phyloP scores from a whole-genome alignment of 441 rosid genomes.

The Eutrema salsugineum region DNA sequence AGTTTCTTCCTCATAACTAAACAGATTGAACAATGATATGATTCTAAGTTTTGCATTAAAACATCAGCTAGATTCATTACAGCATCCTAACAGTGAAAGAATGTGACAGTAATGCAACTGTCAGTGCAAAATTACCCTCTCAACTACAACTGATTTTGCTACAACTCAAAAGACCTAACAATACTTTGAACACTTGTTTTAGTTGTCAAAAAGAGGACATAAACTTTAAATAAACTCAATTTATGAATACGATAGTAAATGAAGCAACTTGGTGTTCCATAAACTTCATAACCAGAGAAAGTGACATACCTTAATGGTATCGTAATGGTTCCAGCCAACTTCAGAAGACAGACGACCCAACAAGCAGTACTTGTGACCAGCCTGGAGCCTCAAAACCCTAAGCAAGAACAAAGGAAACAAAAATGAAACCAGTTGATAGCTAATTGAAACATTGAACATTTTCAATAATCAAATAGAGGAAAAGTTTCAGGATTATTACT shows the following conservation, averaged over 20 bases:
- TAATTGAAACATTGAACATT: background rate
- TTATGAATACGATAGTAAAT: background rate
- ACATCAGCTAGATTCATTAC: background rate
- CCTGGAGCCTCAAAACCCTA: conserved; percentile 97
- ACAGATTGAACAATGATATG: background rate
- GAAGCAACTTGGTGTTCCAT: background rate
- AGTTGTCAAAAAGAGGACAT: background rate
- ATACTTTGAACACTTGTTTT: background rate
- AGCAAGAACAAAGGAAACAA: background rate
- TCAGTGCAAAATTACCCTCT: background rate
- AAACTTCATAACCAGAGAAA: too few species aligned
- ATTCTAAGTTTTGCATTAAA: background rate
- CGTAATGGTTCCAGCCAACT: conserved; percentile 93
- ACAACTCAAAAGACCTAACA: background rate
- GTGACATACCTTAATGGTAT: conserved; percentile 67
- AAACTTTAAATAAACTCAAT: background rate
- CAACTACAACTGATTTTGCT: background rate
- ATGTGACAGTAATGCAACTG: background rate
- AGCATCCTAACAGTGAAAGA: background rate
- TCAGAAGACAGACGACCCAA: conserved; percentile 73
- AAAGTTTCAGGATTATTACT: conserved; percentile 20
- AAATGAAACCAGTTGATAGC: background rate
- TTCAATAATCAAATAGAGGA: background rate
- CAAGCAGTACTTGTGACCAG: conserved; percentile 81
- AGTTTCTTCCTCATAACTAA: background rate